Evolutionary conservation across 2,329 filamentous ascomycete species (phyloP).

Genomic region (Truncatella angustata): DNA sequence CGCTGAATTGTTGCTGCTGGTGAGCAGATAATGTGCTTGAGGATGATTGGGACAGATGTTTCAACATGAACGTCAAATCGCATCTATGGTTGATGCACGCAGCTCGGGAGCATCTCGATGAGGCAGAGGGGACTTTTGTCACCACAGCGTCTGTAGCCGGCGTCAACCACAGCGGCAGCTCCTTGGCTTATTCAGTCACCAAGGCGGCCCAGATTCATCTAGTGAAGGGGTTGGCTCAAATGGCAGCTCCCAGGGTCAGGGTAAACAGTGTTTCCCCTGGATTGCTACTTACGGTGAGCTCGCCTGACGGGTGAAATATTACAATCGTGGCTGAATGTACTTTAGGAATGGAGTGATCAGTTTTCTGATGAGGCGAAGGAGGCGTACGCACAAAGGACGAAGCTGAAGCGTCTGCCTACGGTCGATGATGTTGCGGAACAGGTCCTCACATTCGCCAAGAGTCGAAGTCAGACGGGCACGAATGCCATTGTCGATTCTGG

Average conservation of each 20-base stretch:
- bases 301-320: too few relatives aligned
- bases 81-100: conserved; percentile 61
- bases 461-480: conserved; percentile 48
- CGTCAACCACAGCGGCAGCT: conserved; percentile 61
- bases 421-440: conserved; percentile 57
- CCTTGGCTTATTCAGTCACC: conserved; percentile 70
- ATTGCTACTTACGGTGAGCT: conserved; percentile 44
- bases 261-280: conserved; percentile 60
- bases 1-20: not conserved
- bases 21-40: conserved; percentile 48
- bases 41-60: conserved; percentile 58
- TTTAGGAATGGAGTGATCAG: conserved; percentile 61
- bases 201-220: conserved; percentile 71
- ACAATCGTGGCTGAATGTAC: too few relatives aligned
- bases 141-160: conserved; percentile 64
- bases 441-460: conserved; percentile 47
- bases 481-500: conserved; percentile 52
- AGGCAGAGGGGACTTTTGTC: conserved; percentile 59
- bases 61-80: conserved; percentile 61
- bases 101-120: conserved; percentile 51
- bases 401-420: conserved; percentile 57
- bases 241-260: conserved; percentile 53
- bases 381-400: conserved; percentile 50
- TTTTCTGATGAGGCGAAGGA: conserved; percentile 59
- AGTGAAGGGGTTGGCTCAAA: conserved; percentile 50